phyloP scores from a whole-genome alignment of 2,329 filamentous ascomycete genomes.

The Tolypocladium tundrense region DNA sequence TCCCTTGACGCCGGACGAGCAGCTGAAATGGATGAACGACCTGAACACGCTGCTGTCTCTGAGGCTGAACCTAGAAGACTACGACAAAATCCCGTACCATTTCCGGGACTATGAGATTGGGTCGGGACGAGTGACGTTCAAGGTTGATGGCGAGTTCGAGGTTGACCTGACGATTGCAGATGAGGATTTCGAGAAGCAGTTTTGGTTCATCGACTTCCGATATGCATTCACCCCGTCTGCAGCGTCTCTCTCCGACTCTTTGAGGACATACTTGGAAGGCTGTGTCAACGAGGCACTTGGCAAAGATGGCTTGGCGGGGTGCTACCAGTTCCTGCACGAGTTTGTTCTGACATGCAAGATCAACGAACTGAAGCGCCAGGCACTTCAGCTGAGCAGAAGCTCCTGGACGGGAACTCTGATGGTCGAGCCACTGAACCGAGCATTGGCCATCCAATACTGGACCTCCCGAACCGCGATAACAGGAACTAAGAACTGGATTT shows the following conservation, averaged over 20 bases:
- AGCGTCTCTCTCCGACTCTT: conserved; percentile 45
- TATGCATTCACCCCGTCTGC: conserved; percentile 69
- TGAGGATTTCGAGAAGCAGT: conserved; percentile 72
- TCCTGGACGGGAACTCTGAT: conserved; percentile 71
- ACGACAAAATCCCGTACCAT: conserved; percentile 61
- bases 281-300: conserved; percentile 63
- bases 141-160: conserved; percentile 76
- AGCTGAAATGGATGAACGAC: conserved; percentile 65
- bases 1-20: conserved; percentile 58
- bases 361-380: conserved; percentile 69
- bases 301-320: conserved; percentile 62
- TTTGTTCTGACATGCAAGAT: conserved; percentile 87
- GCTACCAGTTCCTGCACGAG: conserved; percentile 81
- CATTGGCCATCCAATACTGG: conserved; percentile 89
- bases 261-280: conserved; percentile 57
- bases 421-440: conserved; percentile 71
- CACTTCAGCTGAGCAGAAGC: conserved; percentile 53
- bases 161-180: conserved; percentile 85
- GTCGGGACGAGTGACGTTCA: conserved; percentile 85
- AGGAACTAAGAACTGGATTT: conserved; percentile 77
- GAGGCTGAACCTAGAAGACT: conserved; percentile 75
- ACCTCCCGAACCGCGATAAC: conserved; percentile 39
- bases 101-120: conserved; percentile 70
- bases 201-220: conserved; percentile 89
- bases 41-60: conserved; percentile 77